Evolutionary conservation across 768 basidiomycete genomes (phyloP).

Genomic region (Termitomyces sp.): DNA sequence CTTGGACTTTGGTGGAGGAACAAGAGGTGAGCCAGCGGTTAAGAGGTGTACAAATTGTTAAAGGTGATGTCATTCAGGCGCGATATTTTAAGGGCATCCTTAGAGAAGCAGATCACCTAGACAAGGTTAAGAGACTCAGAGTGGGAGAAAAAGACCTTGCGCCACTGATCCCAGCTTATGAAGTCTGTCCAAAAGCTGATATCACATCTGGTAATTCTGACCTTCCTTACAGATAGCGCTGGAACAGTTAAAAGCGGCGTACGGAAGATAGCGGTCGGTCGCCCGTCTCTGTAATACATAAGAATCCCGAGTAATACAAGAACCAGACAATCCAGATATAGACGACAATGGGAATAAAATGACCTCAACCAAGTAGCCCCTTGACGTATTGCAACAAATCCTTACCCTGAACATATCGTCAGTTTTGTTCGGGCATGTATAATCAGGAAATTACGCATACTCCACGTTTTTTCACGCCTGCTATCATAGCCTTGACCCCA

Average conservation of each 20-base stretch:
- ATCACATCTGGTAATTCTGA: neutral
- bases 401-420: slow-evolving; percentile 42
- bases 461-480: slow-evolving; percentile 69
- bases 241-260: slow-evolving; percentile 32
- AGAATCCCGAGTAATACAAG: neutral
- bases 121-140: slow-evolving; percentile 62
- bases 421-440: slow-evolving; percentile 1
- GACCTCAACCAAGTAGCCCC: slow-evolving; percentile 49
- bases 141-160: slow-evolving; percentile 58
- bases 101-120: slow-evolving; percentile 62
- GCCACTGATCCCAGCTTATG: slow-evolving; percentile 55
- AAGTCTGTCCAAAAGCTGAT: slow-evolving; percentile 37
- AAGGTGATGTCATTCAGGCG: slow-evolving; percentile 42
- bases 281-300: neutral
- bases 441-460: slow-evolving; percentile 36
- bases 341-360: neutral
- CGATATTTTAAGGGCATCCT: slow-evolving; percentile 86
- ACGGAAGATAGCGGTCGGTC: slow-evolving; percentile 20
- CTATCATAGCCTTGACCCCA: slow-evolving; percentile 70
- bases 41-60: neutral
- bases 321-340: neutral
- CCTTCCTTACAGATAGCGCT: slow-evolving; percentile 29
- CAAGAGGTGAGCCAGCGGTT: slow-evolving; percentile 57
- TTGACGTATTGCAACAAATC: slow-evolving; percentile 73
- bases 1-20: slow-evolving; percentile 95